Conservation (phyloP, 2,329 filamentous ascomycete species). For the Colletotrichum orchidophilum region DNA sequence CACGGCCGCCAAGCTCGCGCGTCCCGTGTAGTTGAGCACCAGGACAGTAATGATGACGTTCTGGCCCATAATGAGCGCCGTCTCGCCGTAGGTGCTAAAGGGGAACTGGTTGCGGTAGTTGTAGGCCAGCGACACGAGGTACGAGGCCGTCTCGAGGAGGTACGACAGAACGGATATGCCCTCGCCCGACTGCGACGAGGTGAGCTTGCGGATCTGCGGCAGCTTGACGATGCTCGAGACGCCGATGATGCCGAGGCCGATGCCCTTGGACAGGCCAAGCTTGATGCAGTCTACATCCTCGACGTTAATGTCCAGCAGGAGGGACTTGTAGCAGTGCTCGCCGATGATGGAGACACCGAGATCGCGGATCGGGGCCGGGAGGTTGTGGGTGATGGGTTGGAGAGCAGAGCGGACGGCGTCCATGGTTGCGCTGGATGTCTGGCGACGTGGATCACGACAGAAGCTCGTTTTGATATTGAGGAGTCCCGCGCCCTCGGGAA, state of each 20-base stretch:
- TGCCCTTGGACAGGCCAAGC: slow-evolving; percentile 88
- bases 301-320: slow-evolving; percentile 86
- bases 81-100: slow-evolving; percentile 97
- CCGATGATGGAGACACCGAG: slow-evolving; percentile 84
- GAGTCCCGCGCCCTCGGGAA: background rate
- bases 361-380: slow-evolving; percentile 79
- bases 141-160: slow-evolving; percentile 87
- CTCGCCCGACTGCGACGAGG: slow-evolving; percentile 80
- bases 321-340: slow-evolving; percentile 82
- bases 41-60: slow-evolving; percentile 90
- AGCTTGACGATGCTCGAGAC: slow-evolving; percentile 94
- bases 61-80: slow-evolving; percentile 88
- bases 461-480: background rate
- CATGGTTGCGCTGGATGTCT: slow-evolving; percentile 52
- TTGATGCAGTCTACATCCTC: slow-evolving; percentile 83
- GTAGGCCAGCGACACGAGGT: slow-evolving; percentile 91
- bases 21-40: slow-evolving; percentile 84
- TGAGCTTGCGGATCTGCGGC: slow-evolving; percentile 93
- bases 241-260: slow-evolving; percentile 92
- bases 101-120: slow-evolving; percentile 91
- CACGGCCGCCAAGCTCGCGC: slow-evolving; percentile 72
- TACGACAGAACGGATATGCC: slow-evolving; percentile 93
- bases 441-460: background rate
- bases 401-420: slow-evolving; percentile 69
- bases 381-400: slow-evolving; percentile 75